phyloP scores from a whole-genome alignment of 1,139 yeast genomes.

The Kodamaea sp. region DNA sequence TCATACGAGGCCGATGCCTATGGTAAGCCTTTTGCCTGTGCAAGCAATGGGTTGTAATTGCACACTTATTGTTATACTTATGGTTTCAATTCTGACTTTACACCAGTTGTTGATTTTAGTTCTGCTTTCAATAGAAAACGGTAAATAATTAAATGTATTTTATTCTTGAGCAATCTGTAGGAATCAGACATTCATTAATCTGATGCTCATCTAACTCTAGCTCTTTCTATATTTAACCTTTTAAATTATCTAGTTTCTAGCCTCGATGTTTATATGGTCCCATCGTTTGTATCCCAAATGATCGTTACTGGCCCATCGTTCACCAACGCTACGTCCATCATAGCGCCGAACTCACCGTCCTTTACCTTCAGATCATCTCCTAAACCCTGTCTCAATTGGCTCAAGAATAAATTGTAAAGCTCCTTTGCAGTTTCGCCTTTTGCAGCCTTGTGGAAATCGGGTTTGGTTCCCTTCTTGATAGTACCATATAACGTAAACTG shows the following conservation, averaged over 20 bases:
- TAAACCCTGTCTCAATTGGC: slow-evolving; percentile 47
- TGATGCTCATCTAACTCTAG: too few relatives aligned
- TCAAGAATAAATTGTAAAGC: slow-evolving; percentile 65
- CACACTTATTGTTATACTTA: too few relatives aligned
- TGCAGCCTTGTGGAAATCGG: slow-evolving; percentile 90
- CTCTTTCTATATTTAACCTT: background rate
- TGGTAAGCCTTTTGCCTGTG: slow-evolving; percentile 54
- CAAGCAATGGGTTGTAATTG: slow-evolving; percentile 39
- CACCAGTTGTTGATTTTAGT: too few relatives aligned
- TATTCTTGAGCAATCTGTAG: too few relatives aligned
- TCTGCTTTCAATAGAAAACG: too few relatives aligned
- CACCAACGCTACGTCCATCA: slow-evolving; percentile 88
- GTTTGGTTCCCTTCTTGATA: slow-evolving; percentile 86
- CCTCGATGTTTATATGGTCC: too few relatives aligned
- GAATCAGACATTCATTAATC: background rate
- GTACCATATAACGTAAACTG: slow-evolving; percentile 88
- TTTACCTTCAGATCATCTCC: slow-evolving; percentile 62
- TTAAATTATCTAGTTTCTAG: too few relatives aligned
- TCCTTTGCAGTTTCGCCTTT: slow-evolving; percentile 72
- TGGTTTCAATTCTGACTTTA: too few relatives aligned
- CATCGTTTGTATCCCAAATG: slow-evolving; percentile 70
- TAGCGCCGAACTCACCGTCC: slow-evolving; percentile 92
- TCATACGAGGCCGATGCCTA: slow-evolving; percentile 49
- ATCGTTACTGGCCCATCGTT: slow-evolving; percentile 88
- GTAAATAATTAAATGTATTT: too few relatives aligned